phyloP scores from a whole-genome alignment of 495 filamentous ascomycete genomes.

The Podospora conica region DNA sequence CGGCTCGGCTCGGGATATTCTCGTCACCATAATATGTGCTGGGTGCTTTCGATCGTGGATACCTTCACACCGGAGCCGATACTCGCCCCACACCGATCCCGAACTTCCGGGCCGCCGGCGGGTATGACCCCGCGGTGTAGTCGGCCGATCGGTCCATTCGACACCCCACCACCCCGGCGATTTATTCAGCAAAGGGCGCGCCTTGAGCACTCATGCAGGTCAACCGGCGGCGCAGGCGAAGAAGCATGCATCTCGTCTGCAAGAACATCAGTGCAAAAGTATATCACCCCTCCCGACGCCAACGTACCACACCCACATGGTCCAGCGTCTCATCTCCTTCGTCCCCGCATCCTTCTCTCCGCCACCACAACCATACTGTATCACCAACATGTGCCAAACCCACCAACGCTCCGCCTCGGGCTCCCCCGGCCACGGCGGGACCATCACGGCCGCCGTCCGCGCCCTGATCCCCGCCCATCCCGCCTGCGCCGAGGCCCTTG shows the following conservation, averaged over 20 bases:
- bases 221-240: not conserved
- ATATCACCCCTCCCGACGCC: not conserved
- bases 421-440: slow-evolving; percentile 9
- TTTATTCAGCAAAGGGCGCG: not conserved
- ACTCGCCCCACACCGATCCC: not conserved
- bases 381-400: not conserved
- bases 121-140: not conserved
- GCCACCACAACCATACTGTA: not conserved
- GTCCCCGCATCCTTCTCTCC: not conserved
- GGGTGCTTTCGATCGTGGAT: no score
- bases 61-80: not conserved
- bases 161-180: not conserved
- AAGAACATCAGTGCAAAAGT: not conserved
- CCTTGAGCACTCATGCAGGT: not conserved
- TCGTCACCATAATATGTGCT: no score
- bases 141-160: not conserved
- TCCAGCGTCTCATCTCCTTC: not conserved
- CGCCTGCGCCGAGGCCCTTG: slow-evolving; percentile 25
- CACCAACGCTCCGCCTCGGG: not conserved
- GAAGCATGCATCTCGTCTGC: not conserved
- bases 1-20: no score
- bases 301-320: not conserved
- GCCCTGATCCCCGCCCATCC: slow-evolving; percentile 23
- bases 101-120: not conserved
- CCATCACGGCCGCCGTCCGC: slow-evolving; percentile 24